These are phyloP conservation scores for Dioscorea dumetorum DNA, from an alignment of 106 monocot species.

Conservation along the genomic window DNA sequence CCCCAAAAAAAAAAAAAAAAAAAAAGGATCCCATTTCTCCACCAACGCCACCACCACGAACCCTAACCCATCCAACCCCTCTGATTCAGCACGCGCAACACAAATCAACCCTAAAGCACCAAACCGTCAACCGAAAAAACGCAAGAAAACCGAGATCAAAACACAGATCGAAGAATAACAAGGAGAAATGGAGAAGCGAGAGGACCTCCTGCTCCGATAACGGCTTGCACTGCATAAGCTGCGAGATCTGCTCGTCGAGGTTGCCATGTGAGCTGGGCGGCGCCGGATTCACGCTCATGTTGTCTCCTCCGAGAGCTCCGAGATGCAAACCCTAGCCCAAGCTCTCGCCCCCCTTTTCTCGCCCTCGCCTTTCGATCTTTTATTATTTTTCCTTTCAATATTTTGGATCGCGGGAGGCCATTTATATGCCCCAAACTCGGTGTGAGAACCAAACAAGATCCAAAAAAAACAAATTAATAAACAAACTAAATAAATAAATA, in stretches of 20 bases:
- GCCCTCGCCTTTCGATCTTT: neutral
- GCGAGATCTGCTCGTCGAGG: conserved; percentile 47
- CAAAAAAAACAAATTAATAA: too few species aligned
- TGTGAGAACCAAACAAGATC: too few species aligned
- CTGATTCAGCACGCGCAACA: neutral
- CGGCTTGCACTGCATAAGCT: conserved; percentile 60
- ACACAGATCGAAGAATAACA: neutral
- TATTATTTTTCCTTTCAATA: too few species aligned
- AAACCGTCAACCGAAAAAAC: neutral
- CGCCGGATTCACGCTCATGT: conserved; percentile 25
- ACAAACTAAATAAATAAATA: too few species aligned
- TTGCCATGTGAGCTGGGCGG: conserved; percentile 28
- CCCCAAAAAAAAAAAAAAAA: neutral
- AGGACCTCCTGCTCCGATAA: conserved; percentile 40
- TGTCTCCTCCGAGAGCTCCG: neutral
- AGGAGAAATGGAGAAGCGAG: neutral
- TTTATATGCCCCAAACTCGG: too few species aligned
- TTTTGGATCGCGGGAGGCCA: too few species aligned
- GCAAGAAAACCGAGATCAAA: neutral
- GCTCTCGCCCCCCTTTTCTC: conserved; percentile 1
- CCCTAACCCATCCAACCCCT: neutral
- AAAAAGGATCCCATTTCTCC: neutral
- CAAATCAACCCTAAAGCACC: neutral
- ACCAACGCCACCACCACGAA: neutral
- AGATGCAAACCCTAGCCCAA: neutral